Evolutionary conservation across 2,329 filamentous ascomycete species (phyloP).

Genomic region (Orbilia quercus): DNA sequence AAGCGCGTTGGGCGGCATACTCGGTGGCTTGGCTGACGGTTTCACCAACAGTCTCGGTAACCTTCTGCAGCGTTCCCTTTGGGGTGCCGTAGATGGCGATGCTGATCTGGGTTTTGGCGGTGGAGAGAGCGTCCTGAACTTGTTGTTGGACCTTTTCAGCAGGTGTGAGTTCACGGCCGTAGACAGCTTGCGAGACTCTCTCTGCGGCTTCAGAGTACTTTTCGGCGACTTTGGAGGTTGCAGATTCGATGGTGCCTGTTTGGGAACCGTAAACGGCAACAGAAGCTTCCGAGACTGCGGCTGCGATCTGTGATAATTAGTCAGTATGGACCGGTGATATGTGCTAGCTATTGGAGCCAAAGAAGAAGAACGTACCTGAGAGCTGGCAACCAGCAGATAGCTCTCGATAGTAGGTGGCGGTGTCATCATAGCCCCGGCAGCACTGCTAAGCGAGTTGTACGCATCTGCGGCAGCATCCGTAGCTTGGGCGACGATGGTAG

Average conservation of each 20-base stretch:
- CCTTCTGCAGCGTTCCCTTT: slow-evolving; percentile 66
- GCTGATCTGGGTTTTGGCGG: slow-evolving; percentile 67
- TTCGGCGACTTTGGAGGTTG: slow-evolving; percentile 65
- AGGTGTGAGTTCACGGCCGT: slow-evolving; percentile 69
- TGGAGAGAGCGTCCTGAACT: slow-evolving; percentile 68
- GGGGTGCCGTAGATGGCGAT: slow-evolving; percentile 70
- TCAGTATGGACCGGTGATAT: slow-evolving; percentile 8
- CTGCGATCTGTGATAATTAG: slow-evolving; percentile 66
- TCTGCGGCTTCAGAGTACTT: slow-evolving; percentile 70
- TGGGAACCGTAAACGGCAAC: slow-evolving; percentile 69
- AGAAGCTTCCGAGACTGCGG: slow-evolving; percentile 71
- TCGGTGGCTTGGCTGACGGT: slow-evolving; percentile 58
- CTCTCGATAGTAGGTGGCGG: slow-evolving; percentile 70
- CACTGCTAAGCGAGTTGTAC: slow-evolving; percentile 66
- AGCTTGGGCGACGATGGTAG: slow-evolving; percentile 67
- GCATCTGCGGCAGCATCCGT: slow-evolving; percentile 60
- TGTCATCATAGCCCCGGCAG: slow-evolving; percentile 68
- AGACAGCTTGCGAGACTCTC: slow-evolving; percentile 70
- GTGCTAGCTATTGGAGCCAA: neutral
- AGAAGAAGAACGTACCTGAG: slow-evolving; percentile 66
- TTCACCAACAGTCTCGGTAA: slow-evolving; percentile 60
- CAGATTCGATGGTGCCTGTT: slow-evolving; percentile 66
- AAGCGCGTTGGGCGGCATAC: slow-evolving; percentile 62
- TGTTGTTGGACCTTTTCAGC: slow-evolving; percentile 69
- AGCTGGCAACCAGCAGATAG: slow-evolving; percentile 69